Base-by-base conservation (phyloP, 257 asterid genomes). In the Marsdenia floribunda region DNA sequence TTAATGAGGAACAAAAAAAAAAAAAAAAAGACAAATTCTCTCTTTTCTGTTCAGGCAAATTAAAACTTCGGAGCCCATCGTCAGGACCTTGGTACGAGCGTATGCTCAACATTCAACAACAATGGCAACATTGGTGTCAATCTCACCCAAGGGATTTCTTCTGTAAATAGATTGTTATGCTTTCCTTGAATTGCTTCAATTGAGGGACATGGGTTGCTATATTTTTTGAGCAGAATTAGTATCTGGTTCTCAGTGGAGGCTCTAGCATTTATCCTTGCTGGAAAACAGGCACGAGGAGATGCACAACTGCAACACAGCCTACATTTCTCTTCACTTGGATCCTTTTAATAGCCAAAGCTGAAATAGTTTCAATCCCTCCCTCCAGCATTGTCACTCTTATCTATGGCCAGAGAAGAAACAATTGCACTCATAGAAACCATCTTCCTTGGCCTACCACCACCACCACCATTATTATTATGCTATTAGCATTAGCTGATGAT, bases 101-200 rank as follows among this genome's bases (percentile, higher is more conserved):
- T 52, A 61, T 78, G 83, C 4, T n/a, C n/a, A n/a, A n/a, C n/a
- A n/a, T n/a, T 85, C 85, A 29, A 29, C 49, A 44, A 11, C 49
- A 64, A 49, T 26, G 37, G 71, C 59, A 22, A 82, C 83, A 60
- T 86, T 95, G 81, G 82, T 87, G 82, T 92, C 97, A 35, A 92
- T 91, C 75, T 95, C 99, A 65, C 81, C 47, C 52, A 92, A 82
- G 46, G 99, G 99, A 47, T 92, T 95, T 77, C 98, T 87, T 75
- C 93, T 82, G 69, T 18, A 86, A 8, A 98, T 98, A 33, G 99
- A 95, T 52, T 78, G 80, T 64, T 92, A 98, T 0, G 95, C 96
- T 79, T 89, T 92, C 85, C 96, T 92, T 1, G 98, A 95, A 84
- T 95, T 95, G 91, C 92, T 95, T 49, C 99, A 92, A n/a, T n/a